Conservation (phyloP, 208 protist genomes). For the Sergeia podlipaevii region DNA sequence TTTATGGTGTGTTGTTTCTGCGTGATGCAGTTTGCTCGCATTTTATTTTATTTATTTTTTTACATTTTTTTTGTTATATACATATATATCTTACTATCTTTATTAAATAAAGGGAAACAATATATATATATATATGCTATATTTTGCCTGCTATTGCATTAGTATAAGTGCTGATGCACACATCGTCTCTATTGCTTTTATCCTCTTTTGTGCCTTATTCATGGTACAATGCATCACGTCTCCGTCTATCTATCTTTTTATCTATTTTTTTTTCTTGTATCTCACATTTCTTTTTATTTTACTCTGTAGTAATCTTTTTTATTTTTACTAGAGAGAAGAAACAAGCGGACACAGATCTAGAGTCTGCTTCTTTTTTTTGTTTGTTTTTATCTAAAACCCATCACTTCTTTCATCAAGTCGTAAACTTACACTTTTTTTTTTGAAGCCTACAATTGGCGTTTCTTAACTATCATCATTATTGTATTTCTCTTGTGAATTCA, state of each 20-base stretch:
- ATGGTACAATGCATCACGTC: neutral
- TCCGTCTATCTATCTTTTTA: conserved; percentile 2
- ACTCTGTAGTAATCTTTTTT: too few species aligned
- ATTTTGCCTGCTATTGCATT: conserved; percentile 2
- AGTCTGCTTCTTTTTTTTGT: too few species aligned
- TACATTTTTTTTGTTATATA: neutral
- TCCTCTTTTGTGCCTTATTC: conserved; percentile 13
- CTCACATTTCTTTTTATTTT: conserved; percentile 3
- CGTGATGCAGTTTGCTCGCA: neutral
- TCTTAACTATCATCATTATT: too few species aligned
- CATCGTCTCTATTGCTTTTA: neutral
- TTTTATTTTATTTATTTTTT: conserved; percentile 12
- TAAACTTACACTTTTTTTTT: too few species aligned
- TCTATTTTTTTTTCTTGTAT: conserved; percentile 18
- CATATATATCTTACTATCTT: neutral
- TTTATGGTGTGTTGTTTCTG: too few species aligned
- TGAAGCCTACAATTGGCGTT: too few species aligned
- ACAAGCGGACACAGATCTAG: too few species aligned
- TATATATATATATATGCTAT: conserved; percentile 7
- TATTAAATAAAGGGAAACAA: conserved; percentile 2
- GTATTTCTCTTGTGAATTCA: too few species aligned
- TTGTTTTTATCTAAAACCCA: too few species aligned
- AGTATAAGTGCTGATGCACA: conserved; percentile 4
- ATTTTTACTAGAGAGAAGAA: too few species aligned
- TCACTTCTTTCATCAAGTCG: too few species aligned